Conservation (phyloP, 345 rosid species). For the Eucalyptus tenuipes region DNA sequence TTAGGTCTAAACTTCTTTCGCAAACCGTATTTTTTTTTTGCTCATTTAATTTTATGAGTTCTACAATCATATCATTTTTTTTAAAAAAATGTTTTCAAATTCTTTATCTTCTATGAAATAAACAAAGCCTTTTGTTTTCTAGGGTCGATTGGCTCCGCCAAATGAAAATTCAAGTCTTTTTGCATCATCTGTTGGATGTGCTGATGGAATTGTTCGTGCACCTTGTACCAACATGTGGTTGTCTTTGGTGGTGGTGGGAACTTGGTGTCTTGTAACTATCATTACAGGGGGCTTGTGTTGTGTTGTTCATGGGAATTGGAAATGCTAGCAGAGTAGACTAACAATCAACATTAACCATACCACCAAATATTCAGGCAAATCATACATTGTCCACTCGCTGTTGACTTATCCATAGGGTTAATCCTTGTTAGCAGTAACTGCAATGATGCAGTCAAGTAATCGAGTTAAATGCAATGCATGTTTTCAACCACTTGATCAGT, state of each 20-base stretch:
- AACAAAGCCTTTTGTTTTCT: neutral
- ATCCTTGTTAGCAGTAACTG: neutral
- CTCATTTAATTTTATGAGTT: too few species aligned
- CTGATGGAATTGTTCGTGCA: neutral
- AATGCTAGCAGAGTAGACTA: neutral
- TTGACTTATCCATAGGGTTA: neutral
- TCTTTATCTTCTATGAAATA: too few species aligned
- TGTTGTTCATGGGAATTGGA: neutral
- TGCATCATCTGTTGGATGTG: neutral
- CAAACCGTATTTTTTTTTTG: rapidly evolving
- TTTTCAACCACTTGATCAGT: neutral
- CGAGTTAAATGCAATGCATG: neutral
- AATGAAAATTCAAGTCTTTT: neutral
- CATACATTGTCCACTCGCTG: neutral
- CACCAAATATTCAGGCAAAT: neutral
- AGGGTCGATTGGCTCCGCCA: neutral
- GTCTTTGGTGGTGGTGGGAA: neutral
- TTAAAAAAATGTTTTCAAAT: too few species aligned
- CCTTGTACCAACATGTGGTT: neutral
- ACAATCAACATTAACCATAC: neutral
- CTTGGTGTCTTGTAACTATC: neutral
- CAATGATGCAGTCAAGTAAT: neutral
- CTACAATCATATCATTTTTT: neutral
- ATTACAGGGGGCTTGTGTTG: neutral
- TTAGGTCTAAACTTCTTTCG: too few species aligned